Evolutionary conservation across 2,329 filamentous ascomycete species (phyloP).

Genomic region (Elsinoe fawcettii): DNA sequence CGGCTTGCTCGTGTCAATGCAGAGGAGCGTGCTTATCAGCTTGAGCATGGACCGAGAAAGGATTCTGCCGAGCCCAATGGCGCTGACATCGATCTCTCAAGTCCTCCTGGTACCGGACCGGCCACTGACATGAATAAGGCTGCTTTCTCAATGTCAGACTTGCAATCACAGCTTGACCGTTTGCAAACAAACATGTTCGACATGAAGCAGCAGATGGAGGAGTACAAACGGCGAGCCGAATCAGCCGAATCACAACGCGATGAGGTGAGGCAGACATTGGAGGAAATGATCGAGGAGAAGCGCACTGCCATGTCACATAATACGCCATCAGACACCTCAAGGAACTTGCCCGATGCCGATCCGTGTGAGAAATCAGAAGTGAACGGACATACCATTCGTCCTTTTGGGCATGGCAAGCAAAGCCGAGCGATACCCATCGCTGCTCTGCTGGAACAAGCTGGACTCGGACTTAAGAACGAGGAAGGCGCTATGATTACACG

Average conservation of each 20-base stretch:
- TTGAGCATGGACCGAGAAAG: constrained; percentile 55
- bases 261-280: constrained; percentile 63
- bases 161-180: constrained; percentile 65
- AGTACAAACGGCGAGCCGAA: constrained; percentile 70
- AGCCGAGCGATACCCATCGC: not conserved
- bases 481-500: not conserved
- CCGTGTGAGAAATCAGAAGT: not conserved
- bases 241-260: constrained; percentile 68
- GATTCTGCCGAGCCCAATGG: constrained; percentile 28
- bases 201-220: constrained; percentile 71
- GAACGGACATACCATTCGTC: constrained; percentile 8
- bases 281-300: constrained; percentile 81
- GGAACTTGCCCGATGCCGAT: not conserved
- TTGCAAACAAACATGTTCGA: constrained; percentile 75
- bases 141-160: constrained; percentile 29
- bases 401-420: not conserved
- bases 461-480: not conserved
- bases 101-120: not conserved
- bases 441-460: constrained; percentile 2
- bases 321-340: constrained; percentile 23
- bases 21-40: constrained; percentile 67
- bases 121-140: constrained; percentile 7
- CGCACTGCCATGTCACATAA: constrained; percentile 38
- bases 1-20: constrained; percentile 73
- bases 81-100: not conserved